These are phyloP conservation scores for Biancaea sappan DNA, from an alignment of 306 rosid species.

Conservation along the genomic window DNA sequence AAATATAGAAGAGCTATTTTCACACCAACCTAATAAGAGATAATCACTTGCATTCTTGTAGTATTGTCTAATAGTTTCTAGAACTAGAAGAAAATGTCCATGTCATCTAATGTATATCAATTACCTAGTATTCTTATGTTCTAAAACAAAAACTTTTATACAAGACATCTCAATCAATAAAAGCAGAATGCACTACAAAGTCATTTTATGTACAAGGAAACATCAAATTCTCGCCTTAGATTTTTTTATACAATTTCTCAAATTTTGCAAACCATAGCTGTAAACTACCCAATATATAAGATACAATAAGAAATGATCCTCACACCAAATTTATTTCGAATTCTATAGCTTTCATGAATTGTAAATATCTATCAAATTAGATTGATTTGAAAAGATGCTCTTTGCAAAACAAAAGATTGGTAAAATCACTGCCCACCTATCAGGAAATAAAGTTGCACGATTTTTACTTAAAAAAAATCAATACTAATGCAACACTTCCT, in stretches of 20 bases:
- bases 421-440: conserved; percentile 35
- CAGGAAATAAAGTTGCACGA: conserved; percentile 27
- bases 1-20: not conserved
- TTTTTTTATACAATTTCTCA: conserved; percentile 4
- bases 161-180: conserved; percentile 2
- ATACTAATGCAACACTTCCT: too few species aligned
- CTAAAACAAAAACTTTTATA: not conserved
- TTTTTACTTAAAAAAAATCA: too few species aligned
- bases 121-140: not conserved
- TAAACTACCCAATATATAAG: not conserved
- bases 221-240: not conserved
- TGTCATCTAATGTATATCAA: not conserved
- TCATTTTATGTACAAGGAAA: not conserved
- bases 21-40: not conserved
- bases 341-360: conserved; percentile 29
- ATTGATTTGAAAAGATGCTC: conserved; percentile 22
- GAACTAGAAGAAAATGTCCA: not conserved
- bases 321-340: conserved; percentile 23
- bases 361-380: conserved; percentile 21
- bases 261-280: not conserved
- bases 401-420: conserved; percentile 22
- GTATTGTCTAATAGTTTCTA: not conserved
- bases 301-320: not conserved
- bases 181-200: not conserved
- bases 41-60: not conserved